phyloP scores from a whole-genome alignment of 2,329 filamentous ascomycete genomes.

The Rhexocercosporidium sp. region DNA sequence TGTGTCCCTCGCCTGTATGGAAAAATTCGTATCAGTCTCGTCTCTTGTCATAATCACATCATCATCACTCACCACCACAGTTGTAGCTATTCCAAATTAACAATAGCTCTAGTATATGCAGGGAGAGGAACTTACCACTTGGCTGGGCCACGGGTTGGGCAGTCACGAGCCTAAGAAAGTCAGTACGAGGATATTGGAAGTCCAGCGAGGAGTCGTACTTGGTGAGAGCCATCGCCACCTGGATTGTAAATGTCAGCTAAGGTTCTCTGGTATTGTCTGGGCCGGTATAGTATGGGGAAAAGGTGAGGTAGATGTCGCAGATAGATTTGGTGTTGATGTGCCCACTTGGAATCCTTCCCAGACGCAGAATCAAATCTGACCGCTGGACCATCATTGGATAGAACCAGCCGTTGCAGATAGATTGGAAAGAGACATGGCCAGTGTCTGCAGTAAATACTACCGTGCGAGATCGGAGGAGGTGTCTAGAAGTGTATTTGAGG shows the following conservation, averaged over 20 bases:
- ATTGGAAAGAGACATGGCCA: conserved; percentile 2
- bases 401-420: conserved; percentile 8
- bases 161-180: conserved; percentile 74
- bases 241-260: conserved; percentile 37
- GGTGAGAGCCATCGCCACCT: conserved; percentile 77
- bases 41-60: conserved; percentile 23
- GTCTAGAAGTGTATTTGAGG: background rate
- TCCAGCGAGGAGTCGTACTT: conserved; percentile 57
- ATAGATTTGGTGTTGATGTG: conserved; percentile 13
- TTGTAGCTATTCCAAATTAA: conserved; percentile 66
- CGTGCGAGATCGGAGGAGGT: background rate
- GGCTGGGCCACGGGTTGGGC: conserved; percentile 81
- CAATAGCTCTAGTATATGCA: conserved; percentile 5
- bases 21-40: conserved; percentile 41
- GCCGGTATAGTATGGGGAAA: background rate
- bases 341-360: conserved; percentile 6
- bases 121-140: conserved; percentile 68
- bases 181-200: conserved; percentile 26
- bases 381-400: conserved; percentile 22
- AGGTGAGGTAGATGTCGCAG: conserved; percentile 6
- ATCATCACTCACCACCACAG: conserved; percentile 69
- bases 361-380: conserved; percentile 7
- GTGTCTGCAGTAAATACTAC: background rate
- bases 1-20: conserved; percentile 67
- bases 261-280: conserved; percentile 31